Evolutionary conservation across 495 filamentous ascomycete species (phyloP).

Genomic region (Xylona heveae): DNA sequence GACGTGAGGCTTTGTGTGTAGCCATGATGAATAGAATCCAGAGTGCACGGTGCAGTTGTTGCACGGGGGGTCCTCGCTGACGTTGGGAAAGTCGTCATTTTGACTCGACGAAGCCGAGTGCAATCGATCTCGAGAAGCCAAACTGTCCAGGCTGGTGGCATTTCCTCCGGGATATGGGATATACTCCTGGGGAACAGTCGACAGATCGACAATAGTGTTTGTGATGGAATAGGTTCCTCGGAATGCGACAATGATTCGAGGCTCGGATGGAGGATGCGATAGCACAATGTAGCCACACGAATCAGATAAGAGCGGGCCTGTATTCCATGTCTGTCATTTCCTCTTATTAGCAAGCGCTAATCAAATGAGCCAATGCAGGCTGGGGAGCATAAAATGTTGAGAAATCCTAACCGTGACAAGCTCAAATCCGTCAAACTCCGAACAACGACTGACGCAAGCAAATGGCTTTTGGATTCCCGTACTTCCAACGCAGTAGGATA

Average conservation of each 20-base stretch:
- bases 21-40: slow-evolving; percentile 75
- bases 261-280: slow-evolving; percentile 37
- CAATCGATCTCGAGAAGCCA: slow-evolving; percentile 7
- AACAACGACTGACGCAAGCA: slow-evolving; percentile 60
- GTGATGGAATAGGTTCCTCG: slow-evolving; percentile 84
- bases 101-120: slow-evolving; percentile 1
- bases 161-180: slow-evolving; percentile 52
- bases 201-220: slow-evolving; percentile 76
- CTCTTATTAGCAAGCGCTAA: too few species aligned
- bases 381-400: not conserved
- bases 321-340: slow-evolving; percentile 69
- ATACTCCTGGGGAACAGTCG: slow-evolving; percentile 73
- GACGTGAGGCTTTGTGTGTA: slow-evolving; percentile 40
- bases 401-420: slow-evolving; percentile 36
- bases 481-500: slow-evolving; percentile 83
- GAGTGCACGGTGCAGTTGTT: slow-evolving; percentile 76
- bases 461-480: slow-evolving; percentile 65
- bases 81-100: not conserved
- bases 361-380: not conserved
- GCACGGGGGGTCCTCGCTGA: slow-evolving; percentile 20
- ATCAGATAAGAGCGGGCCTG: slow-evolving; percentile 67
- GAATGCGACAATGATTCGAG: slow-evolving; percentile 73
- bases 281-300: slow-evolving; percentile 87
- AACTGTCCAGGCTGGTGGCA: slow-evolving; percentile 7
- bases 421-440: slow-evolving; percentile 57